Evolutionary conservation across 2,329 filamentous ascomycete genomes (phyloP), one percentile per base, ranked within the genome.

Genomic region (Rachicladosporium sp.): DNA sequence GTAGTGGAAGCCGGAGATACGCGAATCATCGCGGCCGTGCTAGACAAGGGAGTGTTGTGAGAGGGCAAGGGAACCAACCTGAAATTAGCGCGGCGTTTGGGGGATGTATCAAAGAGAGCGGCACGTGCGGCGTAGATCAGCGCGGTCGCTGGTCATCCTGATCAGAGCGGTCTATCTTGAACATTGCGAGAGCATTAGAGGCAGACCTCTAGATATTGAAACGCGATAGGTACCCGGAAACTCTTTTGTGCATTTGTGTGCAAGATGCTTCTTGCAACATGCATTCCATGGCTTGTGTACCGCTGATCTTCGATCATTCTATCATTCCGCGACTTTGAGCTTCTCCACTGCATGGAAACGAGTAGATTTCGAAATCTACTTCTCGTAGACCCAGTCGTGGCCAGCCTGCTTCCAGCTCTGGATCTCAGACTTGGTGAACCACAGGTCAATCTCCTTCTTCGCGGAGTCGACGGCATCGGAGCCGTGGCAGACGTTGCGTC

Each of bases 401-500:
- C 84, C 76, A 64, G 83, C 73, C 54, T 73, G 72, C 77, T 91
- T 89, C 78, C 83, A 96, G 70, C 63, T 74, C 69, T 86, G 69
- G 61, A 94, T 64, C 69, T 96, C 91, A 55, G 78, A 79, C 55
- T 83, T 73, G 70, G 82, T 80, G 83, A 98, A 98, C 91, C 91
- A 98, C 64, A 96, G 80, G 60, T 81, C 82, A 65, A 98, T 98
- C 77, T 98, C 91, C 84, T 96, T 95, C 82, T 96, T 78, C 70
- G 91, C 91, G 74, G 78, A 94, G 80, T 98, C 91, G 69, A 98
- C 89, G 65, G 76, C 80, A 78, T 98, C 91, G 69, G 87, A 95
- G 66, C 91, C 91, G 80, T 98, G 91, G 84, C 89, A 96, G 73
- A 96, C 87, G 76, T 98, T 98, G 68, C 89, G 86, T 71, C 91